phyloP scores from a whole-genome alignment of 768 basidiomycete species.

The Boletus fagicola region DNA sequence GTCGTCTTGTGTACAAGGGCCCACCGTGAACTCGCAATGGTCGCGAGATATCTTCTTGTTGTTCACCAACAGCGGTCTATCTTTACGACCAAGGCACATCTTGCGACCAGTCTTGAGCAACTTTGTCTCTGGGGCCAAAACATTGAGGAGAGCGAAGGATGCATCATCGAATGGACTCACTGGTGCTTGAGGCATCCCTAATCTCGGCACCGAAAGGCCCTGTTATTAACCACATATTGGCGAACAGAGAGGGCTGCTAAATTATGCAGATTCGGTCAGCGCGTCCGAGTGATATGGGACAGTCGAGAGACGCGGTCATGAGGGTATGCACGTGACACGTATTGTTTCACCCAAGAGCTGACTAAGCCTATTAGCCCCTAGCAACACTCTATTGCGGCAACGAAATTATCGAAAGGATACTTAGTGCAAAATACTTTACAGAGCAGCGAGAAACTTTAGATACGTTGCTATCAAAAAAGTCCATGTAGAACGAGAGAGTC shows the following conservation, averaged over 20 bases:
- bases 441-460: constrained; percentile 1
- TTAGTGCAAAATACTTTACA: constrained; percentile 24
- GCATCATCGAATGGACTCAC: constrained; percentile 35
- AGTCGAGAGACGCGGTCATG: constrained; percentile 1
- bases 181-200: constrained; percentile 39
- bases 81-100: constrained; percentile 60
- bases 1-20: constrained; percentile 48
- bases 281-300: not conserved
- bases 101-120: constrained; percentile 58
- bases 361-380: not conserved
- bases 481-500: not conserved
- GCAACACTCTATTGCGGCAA: not conserved
- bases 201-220: constrained; percentile 51
- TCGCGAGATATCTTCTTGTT: constrained; percentile 64
- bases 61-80: constrained; percentile 47
- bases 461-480: constrained; percentile 11
- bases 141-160: constrained; percentile 12
- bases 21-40: constrained; percentile 60
- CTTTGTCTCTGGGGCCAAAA: constrained; percentile 44
- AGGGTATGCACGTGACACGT: constrained; percentile 7
- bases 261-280: not conserved
- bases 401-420: constrained; percentile 6
- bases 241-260: not conserved
- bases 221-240: constrained; percentile 51
- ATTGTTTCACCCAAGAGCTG: not conserved